phyloP scores from a whole-genome alignment of 1,284 basidiomycete species.

The Sporisorium sorghi region DNA sequence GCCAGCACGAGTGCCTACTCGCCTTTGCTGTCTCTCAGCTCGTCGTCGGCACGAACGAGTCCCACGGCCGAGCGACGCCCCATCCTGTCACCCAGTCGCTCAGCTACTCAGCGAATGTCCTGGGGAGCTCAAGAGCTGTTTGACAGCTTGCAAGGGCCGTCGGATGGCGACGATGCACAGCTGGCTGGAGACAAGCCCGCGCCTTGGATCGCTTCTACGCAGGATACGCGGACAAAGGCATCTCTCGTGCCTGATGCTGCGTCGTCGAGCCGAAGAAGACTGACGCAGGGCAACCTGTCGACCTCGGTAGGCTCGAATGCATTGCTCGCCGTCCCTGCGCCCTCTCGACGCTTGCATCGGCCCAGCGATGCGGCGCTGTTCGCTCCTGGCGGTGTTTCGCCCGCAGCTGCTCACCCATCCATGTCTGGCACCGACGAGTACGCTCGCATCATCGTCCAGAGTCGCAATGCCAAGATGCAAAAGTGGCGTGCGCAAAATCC shows the following conservation, averaged over 20 bases:
- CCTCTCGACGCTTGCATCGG: constrained; percentile 27
- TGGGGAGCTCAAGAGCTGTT: constrained; percentile 54
- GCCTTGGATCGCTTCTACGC: constrained; percentile 61
- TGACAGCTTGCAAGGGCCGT: constrained; percentile 41
- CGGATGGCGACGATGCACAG: neutral
- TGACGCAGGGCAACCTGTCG: constrained; percentile 37
- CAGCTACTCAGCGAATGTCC: constrained; percentile 33
- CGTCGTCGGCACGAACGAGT: constrained; percentile 34
- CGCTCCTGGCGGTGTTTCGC: constrained; percentile 23
- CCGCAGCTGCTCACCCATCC: constrained; percentile 20
- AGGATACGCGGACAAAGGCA: constrained; percentile 30
- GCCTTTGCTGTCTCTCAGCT: constrained; percentile 38
- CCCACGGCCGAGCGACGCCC: constrained; percentile 38
- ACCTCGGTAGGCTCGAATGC: constrained; percentile 43
- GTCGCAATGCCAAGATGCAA: constrained; percentile 73
- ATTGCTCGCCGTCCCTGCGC: constrained; percentile 31
- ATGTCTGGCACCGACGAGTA: constrained; percentile 71
- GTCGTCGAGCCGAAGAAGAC: constrained; percentile 21
- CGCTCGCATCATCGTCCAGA: constrained; percentile 74
- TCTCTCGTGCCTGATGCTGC: constrained; percentile 27
- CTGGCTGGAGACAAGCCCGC: constrained; percentile 40
- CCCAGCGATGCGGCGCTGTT: constrained; percentile 43
- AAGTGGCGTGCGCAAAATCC: constrained; percentile 70
- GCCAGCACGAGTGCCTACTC: constrained; percentile 51
- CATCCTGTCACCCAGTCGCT: constrained; percentile 27